Evolutionary conservation across 2,329 filamentous ascomycete genomes (phyloP), one percentile per base, ranked within the genome.

Genomic region (Trichoderma sp.): DNA sequence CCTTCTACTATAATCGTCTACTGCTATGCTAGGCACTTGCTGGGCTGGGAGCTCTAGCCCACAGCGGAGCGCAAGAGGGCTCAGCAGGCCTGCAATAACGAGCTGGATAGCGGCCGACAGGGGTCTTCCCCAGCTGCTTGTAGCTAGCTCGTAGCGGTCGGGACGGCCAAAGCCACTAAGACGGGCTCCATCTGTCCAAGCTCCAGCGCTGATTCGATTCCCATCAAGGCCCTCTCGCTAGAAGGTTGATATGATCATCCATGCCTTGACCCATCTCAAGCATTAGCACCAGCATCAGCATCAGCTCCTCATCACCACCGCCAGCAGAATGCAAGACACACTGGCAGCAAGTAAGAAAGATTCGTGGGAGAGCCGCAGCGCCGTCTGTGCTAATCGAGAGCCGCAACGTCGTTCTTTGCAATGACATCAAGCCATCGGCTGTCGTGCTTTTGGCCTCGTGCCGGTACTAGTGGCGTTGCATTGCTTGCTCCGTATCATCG

Each of bases 51-150:
- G 64, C 43, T 47, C 13, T 33, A 61, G 16, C 40, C 65, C 65
- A 68, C 59, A 68, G 67, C 59, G 67, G 67, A 68, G 59, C 59
- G 59, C 47, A 49, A 52, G 35, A 68, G 60, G 60, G 60, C 43
- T 63, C 27, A 53, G n/a, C 37, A 63, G 31, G 60, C 43, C 60
- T 37, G 60, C 27, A 63, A 63, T 53, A 63, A 53, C 29, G 27
- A 33, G 40, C 40, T 52, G 47, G 60, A 53, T 47, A 24, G 40
- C 33, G 60, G 24, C 31, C 33, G 21, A 13, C 47, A 64, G 31
- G 64, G 64, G 59, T 62, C 59, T 62, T 62, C 59, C 59, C 40
- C 59, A 62, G 59, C 59, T 52, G 49, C 40, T 29, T 52, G 27
- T 33, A 24, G 61, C 43, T 37, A 37, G 49, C 31, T 29, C 61